Base-by-base conservation (phyloP, 306 rosid genomes). In the Quillaja saponaria region DNA sequence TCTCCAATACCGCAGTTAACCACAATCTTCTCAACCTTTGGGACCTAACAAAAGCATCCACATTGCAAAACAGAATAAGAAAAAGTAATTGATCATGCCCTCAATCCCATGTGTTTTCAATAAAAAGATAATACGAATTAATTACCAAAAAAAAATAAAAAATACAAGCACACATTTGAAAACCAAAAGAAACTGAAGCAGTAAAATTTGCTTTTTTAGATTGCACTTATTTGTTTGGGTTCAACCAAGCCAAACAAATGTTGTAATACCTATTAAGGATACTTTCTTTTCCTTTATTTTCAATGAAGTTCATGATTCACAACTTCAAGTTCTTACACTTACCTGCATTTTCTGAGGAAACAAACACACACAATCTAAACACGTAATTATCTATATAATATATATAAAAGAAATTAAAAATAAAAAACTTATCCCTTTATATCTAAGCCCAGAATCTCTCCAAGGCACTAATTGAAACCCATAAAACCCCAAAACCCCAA, bases 1-100 rank as follows among this genome's bases (percentile, higher is more conserved):
- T 89, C 99, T 66, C 99, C 99, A 14, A 92, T 84, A 67, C 99
- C 99, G 34, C 95, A 92, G 67, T 92, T 92, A 66, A 92, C 96
- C 64, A 89, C 96, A 48, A 92, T 68, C 89, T 92, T 89, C 72
- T 86, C 81, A 65, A 92, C 58, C 82, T 89, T 89, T 18, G 99
- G 99, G 25, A 92, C 99, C 99, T 90, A 72, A 64, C 13, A 46
- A 34, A 49, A 55, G 54, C 28, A 47, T 35, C 58, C 69, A 13
- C 52, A 53, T 66, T 42, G 57, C 80, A 68, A 58, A 72, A 58
- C 49, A 55, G 56, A 37, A 5, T 37, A 74, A 35, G 21, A 4
- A 73, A 39, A 58, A 61, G 14, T n/a, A 58, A 17, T 18, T 17
- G 31, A 37, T 14, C 6, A 55, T 35, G 17, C 73, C 10, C 15